Conservation (phyloP, 164 flowering plant genomes). For the Aristolochia californica region DNA sequence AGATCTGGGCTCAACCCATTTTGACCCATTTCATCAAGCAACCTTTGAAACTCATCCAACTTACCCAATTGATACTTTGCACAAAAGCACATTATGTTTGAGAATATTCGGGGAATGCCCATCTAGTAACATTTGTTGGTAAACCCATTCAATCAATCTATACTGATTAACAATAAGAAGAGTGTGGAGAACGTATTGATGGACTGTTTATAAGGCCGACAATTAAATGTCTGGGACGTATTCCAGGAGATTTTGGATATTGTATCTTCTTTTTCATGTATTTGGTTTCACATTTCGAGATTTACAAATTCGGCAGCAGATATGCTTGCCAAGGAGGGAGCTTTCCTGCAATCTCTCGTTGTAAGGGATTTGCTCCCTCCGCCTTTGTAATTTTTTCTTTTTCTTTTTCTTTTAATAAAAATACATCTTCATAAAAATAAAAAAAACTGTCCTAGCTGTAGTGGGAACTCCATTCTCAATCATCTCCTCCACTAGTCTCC, state of each 20-base stretch:
- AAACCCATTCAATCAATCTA: constrained; percentile 79
- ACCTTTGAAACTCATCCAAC: constrained; percentile 42
- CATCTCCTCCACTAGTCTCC: constrained; percentile 84
- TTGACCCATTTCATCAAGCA: constrained; percentile 64
- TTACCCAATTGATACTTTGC: constrained; percentile 67
- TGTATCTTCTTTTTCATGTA: too few species aligned
- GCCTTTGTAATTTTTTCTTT: too few species aligned
- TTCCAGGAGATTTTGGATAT: too few species aligned
- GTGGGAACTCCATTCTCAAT: constrained; percentile 52
- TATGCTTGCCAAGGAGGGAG: too few species aligned
- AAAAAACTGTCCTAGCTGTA: constrained; percentile 72
- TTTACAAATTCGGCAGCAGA: too few species aligned
- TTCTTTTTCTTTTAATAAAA: too few species aligned
- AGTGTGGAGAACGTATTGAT: constrained; percentile 66
- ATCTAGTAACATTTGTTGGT: constrained; percentile 57
- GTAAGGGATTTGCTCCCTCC: too few species aligned
- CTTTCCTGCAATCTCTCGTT: too few species aligned
- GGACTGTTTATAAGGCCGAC: constrained; percentile 63
- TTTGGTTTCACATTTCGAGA: too few species aligned
- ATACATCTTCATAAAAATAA: too few species aligned
- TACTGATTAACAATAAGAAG: constrained; percentile 50
- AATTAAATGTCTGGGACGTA: constrained; percentile 61
- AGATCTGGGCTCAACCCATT: constrained; percentile 62
- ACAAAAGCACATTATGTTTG: constrained; percentile 64
- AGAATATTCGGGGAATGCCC: constrained; percentile 53